Conservation (phyloP, 2,329 filamentous ascomycete genomes). For the Delphinella strobiligena region DNA sequence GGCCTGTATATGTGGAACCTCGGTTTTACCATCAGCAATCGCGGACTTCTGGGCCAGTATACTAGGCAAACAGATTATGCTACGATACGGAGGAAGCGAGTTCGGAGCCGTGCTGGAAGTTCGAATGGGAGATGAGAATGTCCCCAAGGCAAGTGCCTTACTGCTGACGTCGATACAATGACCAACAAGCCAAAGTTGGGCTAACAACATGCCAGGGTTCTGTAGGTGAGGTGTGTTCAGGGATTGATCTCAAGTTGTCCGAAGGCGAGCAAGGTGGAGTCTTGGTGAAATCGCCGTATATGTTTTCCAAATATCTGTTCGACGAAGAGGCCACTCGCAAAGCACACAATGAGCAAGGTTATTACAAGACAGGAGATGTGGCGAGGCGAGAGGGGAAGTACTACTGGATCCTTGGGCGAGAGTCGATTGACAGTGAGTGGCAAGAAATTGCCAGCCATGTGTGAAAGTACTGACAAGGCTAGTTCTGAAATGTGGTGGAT, state of each 20-base stretch:
- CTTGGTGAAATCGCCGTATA: constrained; percentile 24
- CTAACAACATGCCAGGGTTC: constrained; percentile 14
- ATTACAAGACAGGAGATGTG: constrained; percentile 23
- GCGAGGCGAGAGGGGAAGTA: constrained; percentile 28
- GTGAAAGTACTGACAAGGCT: background rate
- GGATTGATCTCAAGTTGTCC: constrained; percentile 33
- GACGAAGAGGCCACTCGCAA: constrained; percentile 18
- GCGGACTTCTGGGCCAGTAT: constrained; percentile 39
- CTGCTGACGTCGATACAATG: background rate
- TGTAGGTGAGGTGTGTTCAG: constrained; percentile 37
- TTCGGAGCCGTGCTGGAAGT: constrained; percentile 38
- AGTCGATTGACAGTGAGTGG: constrained; percentile 30
- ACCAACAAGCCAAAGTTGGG: background rate
- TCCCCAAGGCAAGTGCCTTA: constrained; percentile 20
- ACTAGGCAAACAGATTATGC: constrained; percentile 31
- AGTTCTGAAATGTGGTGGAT: constrained; percentile 43
- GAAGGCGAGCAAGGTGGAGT: constrained; percentile 39
- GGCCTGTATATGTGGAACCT: constrained; percentile 34
- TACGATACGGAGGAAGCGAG: constrained; percentile 40
- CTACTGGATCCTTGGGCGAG: constrained; percentile 42
- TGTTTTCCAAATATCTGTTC: constrained; percentile 23
- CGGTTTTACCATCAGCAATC: constrained; percentile 37
- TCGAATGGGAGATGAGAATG: constrained; percentile 25
- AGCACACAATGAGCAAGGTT: constrained; percentile 19
- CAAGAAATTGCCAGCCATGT: background rate